Conservation (phyloP, 495 filamentous ascomycete genomes). For the Talaromyces nanjingensis region DNA sequence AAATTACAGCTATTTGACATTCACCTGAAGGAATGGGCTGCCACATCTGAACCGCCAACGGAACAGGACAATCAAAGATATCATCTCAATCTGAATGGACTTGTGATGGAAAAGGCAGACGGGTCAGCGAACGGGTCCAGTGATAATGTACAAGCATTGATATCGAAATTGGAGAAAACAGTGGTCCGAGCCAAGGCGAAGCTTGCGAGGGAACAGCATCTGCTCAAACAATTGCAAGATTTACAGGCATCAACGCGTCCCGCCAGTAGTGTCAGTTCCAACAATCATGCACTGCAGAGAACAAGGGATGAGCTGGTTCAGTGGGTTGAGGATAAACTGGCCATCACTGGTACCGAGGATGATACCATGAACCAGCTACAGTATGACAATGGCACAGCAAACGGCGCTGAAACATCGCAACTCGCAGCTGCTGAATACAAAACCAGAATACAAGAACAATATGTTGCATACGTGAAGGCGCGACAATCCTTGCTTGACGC, state of each 20-base stretch:
- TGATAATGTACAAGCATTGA: conserved; percentile 38
- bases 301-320: conserved; percentile 59
- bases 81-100: conserved; percentile 35
- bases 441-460: conserved; percentile 43
- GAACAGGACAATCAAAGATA: conserved; percentile 31
- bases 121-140: conserved; percentile 16
- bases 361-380: conserved; percentile 31
- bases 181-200: conserved; percentile 56
- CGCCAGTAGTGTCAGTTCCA: conserved; percentile 24
- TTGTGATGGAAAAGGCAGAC: conserved; percentile 9
- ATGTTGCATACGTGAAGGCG: conserved; percentile 29
- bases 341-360: conserved; percentile 34
- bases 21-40: conserved; percentile 31
- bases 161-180: conserved; percentile 57
- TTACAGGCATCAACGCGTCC: conserved; percentile 14
- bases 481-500: conserved; percentile 33
- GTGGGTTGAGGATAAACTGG: conserved; percentile 66
- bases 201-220: conserved; percentile 53
- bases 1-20: conserved; percentile 48
- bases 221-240: conserved; percentile 50
- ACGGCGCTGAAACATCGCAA: conserved; percentile 29
- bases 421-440: conserved; percentile 31
- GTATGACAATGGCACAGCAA: conserved; percentile 27
- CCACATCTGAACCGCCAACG: conserved; percentile 22
- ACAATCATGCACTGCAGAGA: conserved; percentile 37